These are phyloP conservation scores for Trametes coccinea DNA, from an alignment of 768 basidiomycete genomes.

Conservation along the genomic window DNA sequence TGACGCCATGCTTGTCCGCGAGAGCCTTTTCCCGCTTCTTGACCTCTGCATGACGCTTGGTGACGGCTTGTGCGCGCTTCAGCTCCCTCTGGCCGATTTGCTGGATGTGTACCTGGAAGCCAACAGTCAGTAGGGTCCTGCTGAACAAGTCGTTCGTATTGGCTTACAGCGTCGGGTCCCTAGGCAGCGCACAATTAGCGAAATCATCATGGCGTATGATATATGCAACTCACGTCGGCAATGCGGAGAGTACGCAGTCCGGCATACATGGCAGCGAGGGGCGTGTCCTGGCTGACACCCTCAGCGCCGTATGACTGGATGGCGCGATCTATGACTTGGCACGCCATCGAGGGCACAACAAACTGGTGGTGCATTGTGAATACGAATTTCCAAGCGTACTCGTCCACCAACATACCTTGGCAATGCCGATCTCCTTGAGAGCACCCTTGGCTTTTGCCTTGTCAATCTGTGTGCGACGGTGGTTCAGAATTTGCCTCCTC, in stretches of 20 bases:
- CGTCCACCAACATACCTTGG: slow-evolving; percentile 62
- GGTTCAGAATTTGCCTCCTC: not conserved
- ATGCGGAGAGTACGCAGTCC: slow-evolving; percentile 83
- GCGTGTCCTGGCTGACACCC: slow-evolving; percentile 88
- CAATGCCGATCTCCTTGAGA: slow-evolving; percentile 95
- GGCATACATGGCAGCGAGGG: slow-evolving; percentile 77
- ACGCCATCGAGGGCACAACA: slow-evolving; percentile 89
- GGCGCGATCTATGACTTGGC: slow-evolving; percentile 87
- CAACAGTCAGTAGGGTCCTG: slow-evolving; percentile 1
- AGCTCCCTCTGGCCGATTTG: slow-evolving; percentile 92
- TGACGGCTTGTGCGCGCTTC: slow-evolving; percentile 67
- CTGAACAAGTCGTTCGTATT: not conserved
- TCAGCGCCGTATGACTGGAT: slow-evolving; percentile 98
- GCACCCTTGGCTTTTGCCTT: slow-evolving; percentile 90
- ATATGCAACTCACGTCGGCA: slow-evolving; percentile 64
- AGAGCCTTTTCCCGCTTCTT: slow-evolving; percentile 63
- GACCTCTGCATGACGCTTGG: slow-evolving; percentile 51
- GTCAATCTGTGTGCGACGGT: slow-evolving; percentile 64
- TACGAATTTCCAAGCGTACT: not conserved
- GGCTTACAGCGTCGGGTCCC: slow-evolving; percentile 77
- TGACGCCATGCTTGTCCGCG: slow-evolving; percentile 60
- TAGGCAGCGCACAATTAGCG: slow-evolving; percentile 27
- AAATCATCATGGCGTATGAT: not conserved
- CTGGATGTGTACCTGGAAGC: slow-evolving; percentile 81
- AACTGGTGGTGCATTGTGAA: slow-evolving; percentile 54